Evolutionary conservation across 2,329 filamentous ascomycete species (phyloP).

Genomic region (Cryoendolithus antarcticus): DNA sequence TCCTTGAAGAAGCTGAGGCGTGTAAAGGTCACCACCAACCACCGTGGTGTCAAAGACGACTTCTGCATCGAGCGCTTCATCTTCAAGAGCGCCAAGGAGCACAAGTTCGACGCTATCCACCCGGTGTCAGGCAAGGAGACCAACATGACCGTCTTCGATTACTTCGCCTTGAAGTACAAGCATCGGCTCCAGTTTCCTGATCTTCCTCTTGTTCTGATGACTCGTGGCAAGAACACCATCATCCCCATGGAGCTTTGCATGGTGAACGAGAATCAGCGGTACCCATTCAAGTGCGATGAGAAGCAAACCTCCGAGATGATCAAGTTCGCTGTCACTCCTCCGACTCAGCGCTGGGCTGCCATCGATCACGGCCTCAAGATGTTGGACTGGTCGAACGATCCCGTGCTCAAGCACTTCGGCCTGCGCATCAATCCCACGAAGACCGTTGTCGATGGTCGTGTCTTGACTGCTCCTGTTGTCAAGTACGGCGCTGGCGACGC

Average conservation of each 20-base stretch:
- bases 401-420: slow-evolving; percentile 59
- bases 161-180: slow-evolving; percentile 42
- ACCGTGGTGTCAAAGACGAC: slow-evolving; percentile 28
- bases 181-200: slow-evolving; percentile 31
- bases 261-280: slow-evolving; percentile 44
- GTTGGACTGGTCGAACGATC: slow-evolving; percentile 57
- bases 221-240: slow-evolving; percentile 35
- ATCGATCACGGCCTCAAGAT: slow-evolving; percentile 57
- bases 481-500: slow-evolving; percentile 45
- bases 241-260: slow-evolving; percentile 45
- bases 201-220: slow-evolving; percentile 48
- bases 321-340: slow-evolving; percentile 75
- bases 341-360: slow-evolving; percentile 51
- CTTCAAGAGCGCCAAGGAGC: slow-evolving; percentile 28
- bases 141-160: slow-evolving; percentile 44
- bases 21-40: slow-evolving; percentile 28
- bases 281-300: slow-evolving; percentile 46
- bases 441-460: slow-evolving; percentile 50
- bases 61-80: slow-evolving; percentile 42
- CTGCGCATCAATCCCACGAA: slow-evolving; percentile 55
- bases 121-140: slow-evolving; percentile 24
- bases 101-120: slow-evolving; percentile 31
- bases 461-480: slow-evolving; percentile 61
- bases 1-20: slow-evolving; percentile 32
- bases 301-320: slow-evolving; percentile 75